Percentiles rank a stretch among this genome's conserved stretches.
Conservation (phyloP, 2,329 filamentous ascomycete species). For the Fusarium denticulatum region DNA sequence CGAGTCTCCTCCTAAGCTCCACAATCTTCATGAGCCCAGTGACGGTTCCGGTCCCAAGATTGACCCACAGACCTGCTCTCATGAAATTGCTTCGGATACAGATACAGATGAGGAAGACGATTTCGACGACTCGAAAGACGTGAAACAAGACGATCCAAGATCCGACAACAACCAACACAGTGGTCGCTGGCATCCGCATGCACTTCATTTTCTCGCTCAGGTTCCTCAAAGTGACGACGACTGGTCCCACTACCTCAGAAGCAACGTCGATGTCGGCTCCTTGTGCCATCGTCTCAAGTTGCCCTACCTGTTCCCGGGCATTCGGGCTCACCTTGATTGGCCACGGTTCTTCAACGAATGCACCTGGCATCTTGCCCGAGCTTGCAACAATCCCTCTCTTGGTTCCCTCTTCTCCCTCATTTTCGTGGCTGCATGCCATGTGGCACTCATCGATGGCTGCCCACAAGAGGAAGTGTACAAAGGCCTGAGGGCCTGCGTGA, state of each 20-base stretch:
- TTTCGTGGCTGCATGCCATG: constrained; percentile 25
- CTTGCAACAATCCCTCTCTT: neutral
- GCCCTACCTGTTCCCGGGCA: neutral
- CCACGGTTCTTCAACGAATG: constrained; percentile 14
- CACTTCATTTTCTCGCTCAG: constrained; percentile 15
- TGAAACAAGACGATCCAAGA: neutral
- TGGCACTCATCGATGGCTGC: constrained; percentile 11
- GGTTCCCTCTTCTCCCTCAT: constrained; percentile 21
- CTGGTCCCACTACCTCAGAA: constrained; percentile 17
- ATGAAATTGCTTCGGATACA: neutral
- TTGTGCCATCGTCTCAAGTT: constrained; percentile 12
- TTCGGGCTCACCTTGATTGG: neutral
- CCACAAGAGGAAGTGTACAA: neutral
- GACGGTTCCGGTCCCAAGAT: neutral
- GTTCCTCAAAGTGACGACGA: constrained; percentile 12
- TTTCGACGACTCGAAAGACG: neutral
- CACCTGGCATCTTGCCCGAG: neutral
- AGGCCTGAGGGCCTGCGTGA: constrained; percentile 4
- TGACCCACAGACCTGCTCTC: neutral
- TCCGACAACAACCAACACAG: neutral
- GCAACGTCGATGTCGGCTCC: constrained; percentile 3
- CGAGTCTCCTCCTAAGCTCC: neutral
- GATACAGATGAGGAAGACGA: neutral
- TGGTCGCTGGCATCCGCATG: constrained; percentile 12
- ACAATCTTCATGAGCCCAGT: neutral